Evolutionary conservation across 2,329 filamentous ascomycete species (phyloP).

Genomic region (Trichoderma hamatum): DNA sequence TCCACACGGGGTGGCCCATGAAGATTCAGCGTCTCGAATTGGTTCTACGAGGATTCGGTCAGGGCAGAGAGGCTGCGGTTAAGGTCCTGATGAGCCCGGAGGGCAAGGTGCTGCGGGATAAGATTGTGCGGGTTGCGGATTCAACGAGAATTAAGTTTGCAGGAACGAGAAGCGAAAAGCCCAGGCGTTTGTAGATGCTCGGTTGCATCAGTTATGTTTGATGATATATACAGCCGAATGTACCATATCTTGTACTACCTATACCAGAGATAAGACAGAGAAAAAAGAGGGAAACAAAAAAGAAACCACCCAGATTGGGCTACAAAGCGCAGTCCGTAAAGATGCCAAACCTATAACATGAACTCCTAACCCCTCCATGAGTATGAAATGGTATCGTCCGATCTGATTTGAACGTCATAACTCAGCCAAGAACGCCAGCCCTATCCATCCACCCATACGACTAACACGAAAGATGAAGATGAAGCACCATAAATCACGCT

Average conservation of each 20-base stretch:
- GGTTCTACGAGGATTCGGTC: constrained; percentile 80
- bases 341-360: neutral
- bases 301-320: constrained; percentile 8
- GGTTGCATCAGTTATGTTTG: constrained; percentile 18
- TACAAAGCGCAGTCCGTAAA: constrained; percentile 11
- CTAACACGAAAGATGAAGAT: constrained; percentile 14
- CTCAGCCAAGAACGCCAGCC: constrained; percentile 34
- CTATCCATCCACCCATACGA: neutral
- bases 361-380: constrained; percentile 16
- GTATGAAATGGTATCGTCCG: constrained; percentile 35
- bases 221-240: constrained; percentile 31
- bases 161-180: constrained; percentile 82
- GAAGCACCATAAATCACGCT: constrained; percentile 31
- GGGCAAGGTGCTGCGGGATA: constrained; percentile 71
- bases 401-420: constrained; percentile 29
- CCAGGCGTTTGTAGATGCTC: constrained; percentile 67
- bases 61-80: constrained; percentile 82
- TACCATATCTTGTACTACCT: constrained; percentile 43
- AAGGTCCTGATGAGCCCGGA: constrained; percentile 89
- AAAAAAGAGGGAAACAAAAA: constrained; percentile 10
- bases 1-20: constrained; percentile 76
- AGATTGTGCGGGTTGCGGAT: constrained; percentile 81
- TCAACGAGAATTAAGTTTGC: constrained; percentile 92
- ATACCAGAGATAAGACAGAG: constrained; percentile 32
- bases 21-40: constrained; percentile 80